A percentile compares a stretch with the other conserved stretches of the same genome.
phyloP scores from a whole-genome alignment of 1,284 basidiomycete species.

The Sanghuangporus weigelae region DNA sequence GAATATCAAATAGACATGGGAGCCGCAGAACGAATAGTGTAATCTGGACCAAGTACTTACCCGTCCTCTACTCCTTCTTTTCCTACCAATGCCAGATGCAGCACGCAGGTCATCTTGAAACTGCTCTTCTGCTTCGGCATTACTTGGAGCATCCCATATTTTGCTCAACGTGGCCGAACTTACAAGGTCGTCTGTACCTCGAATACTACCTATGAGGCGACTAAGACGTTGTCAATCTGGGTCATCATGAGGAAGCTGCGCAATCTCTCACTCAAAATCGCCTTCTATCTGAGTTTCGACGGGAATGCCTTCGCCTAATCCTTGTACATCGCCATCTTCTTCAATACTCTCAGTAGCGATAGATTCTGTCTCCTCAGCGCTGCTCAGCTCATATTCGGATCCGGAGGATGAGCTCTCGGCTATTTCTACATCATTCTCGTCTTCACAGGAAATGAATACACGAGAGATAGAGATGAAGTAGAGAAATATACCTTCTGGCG shows the following conservation, averaged over 20 bases:
- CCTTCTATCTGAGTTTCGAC: slow-evolving; percentile 22
- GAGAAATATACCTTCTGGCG: too few relatives aligned
- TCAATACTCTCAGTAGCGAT: neutral
- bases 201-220: slow-evolving; percentile 58
- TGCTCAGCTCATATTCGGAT: neutral
- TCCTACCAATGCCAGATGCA: slow-evolving; percentile 65
- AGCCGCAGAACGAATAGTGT: too few relatives aligned
- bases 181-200: slow-evolving; percentile 41
- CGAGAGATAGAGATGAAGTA: too few relatives aligned
- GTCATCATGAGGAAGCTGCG: neutral
- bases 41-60: neutral
- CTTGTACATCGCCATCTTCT: neutral
- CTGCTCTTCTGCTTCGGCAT: slow-evolving; percentile 60
- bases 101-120: slow-evolving; percentile 66
- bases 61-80: slow-evolving; percentile 28
- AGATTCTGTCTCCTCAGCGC: neutral
- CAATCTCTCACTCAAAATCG: slow-evolving; percentile 26
- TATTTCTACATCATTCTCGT: too few relatives aligned
- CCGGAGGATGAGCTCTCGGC: slow-evolving; percentile 1
- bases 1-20: too few relatives aligned
- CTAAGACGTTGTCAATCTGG: slow-evolving; percentile 28
- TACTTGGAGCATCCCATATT: slow-evolving; percentile 56
- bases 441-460: too few relatives aligned
- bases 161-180: slow-evolving; percentile 44
- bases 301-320: slow-evolving; percentile 1